Evolutionary conservation across 169 alveolate species (phyloP), one percentile per base, ranked within the genome.

Genomic region (Plasmodium cynomolgi): DNA sequence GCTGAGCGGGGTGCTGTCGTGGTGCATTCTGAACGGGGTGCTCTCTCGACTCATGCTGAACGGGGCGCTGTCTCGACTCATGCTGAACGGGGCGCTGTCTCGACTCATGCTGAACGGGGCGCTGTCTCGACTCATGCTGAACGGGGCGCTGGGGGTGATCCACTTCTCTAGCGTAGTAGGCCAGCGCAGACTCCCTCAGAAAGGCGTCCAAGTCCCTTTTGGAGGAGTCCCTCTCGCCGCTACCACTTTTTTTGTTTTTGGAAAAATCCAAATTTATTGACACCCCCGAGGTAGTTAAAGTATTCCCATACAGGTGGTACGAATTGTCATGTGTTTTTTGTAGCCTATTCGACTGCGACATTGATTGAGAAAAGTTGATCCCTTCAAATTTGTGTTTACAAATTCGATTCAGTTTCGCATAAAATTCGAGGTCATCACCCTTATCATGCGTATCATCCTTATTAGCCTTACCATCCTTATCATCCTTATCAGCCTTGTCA

Each of bases 231-330:
- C 62, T 5, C 13, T 33, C 26, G 4, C 26, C 62, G 20, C 29
- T 23, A 23, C 39, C 39, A 81, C 54, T 77, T 54, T 74, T 34
- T 1, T 11, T 77, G 15, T 58, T 39, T 4, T 54, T 54, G 0
- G 79, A 6, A 33, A 86, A 86, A 77, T 86, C 71, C 47, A 86
- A 75, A 77, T 79, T 86, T 50, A 86, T 75, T 37, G 86, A 86
- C 26, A 54, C 71, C 11, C 39, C 81, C 1, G 84, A 86, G 23
- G 29, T 77, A 5, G 81, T 75, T 75, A 86, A 56, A 3, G 93
- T 86, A 26, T 86, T 86, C 23, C 93, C 84, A 77, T 86, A 86
- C 13, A 79, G 41, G 23, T 62, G 56, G 68, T 86, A 86, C 29
- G 86, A 56, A 86, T 86, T 86, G 29, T 86, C 71, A 20, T 86